Percentiles rank a stretch among this genome's conserved stretches.
These are phyloP conservation scores for Cryptococcus jaspeensis DNA, from an alignment of 1,284 basidiomycete genomes.

Conservation along the genomic window DNA sequence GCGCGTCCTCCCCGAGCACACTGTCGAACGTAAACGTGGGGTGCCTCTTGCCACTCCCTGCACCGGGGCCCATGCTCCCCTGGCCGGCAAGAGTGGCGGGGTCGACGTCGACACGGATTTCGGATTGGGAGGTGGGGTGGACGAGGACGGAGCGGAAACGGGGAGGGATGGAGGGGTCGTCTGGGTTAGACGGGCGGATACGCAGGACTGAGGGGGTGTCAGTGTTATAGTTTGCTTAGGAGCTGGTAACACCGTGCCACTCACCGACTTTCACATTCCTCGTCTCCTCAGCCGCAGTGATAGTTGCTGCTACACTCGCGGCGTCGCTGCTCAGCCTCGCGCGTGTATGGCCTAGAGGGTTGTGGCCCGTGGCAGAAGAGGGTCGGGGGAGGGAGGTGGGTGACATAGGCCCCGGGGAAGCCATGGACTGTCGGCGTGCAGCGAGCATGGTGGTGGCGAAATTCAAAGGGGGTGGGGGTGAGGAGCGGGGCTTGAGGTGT, in stretches of 20 bases:
- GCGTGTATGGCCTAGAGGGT: neutral
- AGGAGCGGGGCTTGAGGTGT: too few species aligned
- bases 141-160: conserved; percentile 90
- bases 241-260: conserved; percentile 18
- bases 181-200: conserved; percentile 86
- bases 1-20: conserved; percentile 77
- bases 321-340: conserved; percentile 12
- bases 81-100: conserved; percentile 55
- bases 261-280: conserved; percentile 46
- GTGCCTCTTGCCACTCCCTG: conserved; percentile 66
- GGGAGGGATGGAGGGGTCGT: conserved; percentile 79
- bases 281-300: conserved; percentile 16
- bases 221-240: neutral
- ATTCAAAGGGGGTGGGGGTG: neutral
- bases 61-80: conserved; percentile 56
- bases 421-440: conserved; percentile 10
- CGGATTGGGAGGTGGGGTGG: conserved; percentile 65
- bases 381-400: conserved; percentile 33
- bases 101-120: conserved; percentile 68
- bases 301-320: conserved; percentile 8
- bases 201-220: conserved; percentile 67
- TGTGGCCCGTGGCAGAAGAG: conserved; percentile 26
- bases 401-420: conserved; percentile 26
- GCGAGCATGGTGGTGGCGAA: neutral
- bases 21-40: conserved; percentile 91